Percentiles rank a stretch among this genome's conserved stretches.
Conservation (phyloP, 164 flowering plant genomes). For the Aristolochia fimbriata region DNA sequence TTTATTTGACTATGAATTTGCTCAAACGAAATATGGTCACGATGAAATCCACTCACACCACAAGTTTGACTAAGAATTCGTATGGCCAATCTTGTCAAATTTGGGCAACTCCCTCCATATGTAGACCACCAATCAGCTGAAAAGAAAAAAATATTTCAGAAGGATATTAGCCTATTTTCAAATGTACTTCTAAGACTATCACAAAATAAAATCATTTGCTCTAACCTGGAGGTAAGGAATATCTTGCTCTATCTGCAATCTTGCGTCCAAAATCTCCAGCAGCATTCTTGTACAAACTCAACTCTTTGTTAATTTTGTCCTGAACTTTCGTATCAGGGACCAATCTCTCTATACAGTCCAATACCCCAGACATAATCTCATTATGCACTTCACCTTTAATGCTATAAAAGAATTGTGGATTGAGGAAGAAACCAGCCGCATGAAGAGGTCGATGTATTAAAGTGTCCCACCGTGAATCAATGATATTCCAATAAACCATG, state of each 20-base stretch:
- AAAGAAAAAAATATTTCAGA: slow-evolving; percentile 10
- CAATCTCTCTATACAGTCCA: slow-evolving; percentile 79
- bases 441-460: slow-evolving; percentile 59
- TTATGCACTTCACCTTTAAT: slow-evolving; percentile 54
- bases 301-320: slow-evolving; percentile 73
- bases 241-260: slow-evolving; percentile 76
- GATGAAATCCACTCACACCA: slow-evolving; percentile 32
- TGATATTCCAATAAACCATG: slow-evolving; percentile 61
- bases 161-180: not conserved
- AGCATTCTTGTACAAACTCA: slow-evolving; percentile 58
- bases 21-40: slow-evolving; percentile 30
- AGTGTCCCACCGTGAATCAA: slow-evolving; percentile 65
- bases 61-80: slow-evolving; percentile 76
- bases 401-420: slow-evolving; percentile 69
- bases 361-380: slow-evolving; percentile 51
- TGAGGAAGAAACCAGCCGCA: slow-evolving; percentile 78
- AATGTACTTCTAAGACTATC: not conserved
- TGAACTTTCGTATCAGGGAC: slow-evolving; percentile 63
- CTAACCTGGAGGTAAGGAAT: slow-evolving; percentile 66
- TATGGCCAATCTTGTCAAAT: slow-evolving; percentile 64
- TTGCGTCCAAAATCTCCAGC: slow-evolving; percentile 82
- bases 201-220: not conserved
- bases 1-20: slow-evolving; percentile 30
- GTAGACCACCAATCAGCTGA: slow-evolving; percentile 95
- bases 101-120: slow-evolving; percentile 86